phyloP scores from a whole-genome alignment of 2,329 filamentous ascomycete genomes.

The Sclerotinia subarctica region DNA sequence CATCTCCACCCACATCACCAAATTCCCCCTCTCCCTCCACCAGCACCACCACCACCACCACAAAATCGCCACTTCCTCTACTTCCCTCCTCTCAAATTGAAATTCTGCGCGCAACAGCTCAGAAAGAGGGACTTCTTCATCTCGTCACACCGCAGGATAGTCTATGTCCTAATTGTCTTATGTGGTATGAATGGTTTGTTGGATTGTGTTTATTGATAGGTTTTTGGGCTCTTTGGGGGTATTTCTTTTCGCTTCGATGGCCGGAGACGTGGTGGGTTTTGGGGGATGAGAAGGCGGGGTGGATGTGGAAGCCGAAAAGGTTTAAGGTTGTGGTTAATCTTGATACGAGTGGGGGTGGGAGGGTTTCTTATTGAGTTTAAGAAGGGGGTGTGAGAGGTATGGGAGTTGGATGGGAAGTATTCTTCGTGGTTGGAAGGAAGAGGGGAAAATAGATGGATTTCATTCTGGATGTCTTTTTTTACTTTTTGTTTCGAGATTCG shows the following conservation, averaged over 20 bases:
- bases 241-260: neutral
- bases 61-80: neutral
- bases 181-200: neutral
- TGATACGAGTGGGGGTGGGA: neutral
- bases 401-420: neutral
- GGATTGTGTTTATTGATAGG: neutral
- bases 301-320: neutral
- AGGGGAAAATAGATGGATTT: neutral
- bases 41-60: neutral
- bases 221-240: neutral
- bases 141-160: neutral
- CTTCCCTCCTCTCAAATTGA: neutral
- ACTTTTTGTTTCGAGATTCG: neutral
- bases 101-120: neutral
- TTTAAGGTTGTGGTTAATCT: neutral
- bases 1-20: neutral
- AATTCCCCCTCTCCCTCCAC: neutral
- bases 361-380: neutral
- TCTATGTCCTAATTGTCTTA: neutral
- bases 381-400: neutral
- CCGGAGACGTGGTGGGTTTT: neutral
- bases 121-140: neutral
- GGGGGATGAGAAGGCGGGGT: neutral
- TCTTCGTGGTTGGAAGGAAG: neutral
- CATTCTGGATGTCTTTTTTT: neutral